phyloP scores from a whole-genome alignment of 202 grass and related monocot species.

The Carex arenaria region DNA sequence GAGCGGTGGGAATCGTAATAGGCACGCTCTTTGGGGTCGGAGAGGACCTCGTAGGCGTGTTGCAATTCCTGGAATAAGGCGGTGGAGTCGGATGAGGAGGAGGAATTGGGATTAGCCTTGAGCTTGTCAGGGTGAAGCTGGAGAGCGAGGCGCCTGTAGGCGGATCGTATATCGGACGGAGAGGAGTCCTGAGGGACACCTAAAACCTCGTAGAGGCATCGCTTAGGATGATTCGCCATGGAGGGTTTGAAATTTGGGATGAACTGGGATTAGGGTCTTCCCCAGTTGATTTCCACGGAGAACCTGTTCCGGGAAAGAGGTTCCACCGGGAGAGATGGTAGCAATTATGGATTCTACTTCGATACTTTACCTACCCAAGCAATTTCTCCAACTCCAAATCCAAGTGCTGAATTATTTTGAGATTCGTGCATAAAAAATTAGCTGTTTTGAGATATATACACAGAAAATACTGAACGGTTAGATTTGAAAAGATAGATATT shows the following conservation, averaged over 20 bases:
- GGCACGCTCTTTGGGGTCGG: conserved; percentile 75
- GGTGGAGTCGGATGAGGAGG: conserved; percentile 47
- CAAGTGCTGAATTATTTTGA: too few relatives aligned
- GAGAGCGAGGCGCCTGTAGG: conserved; percentile 80
- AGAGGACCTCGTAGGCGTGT: conserved; percentile 87
- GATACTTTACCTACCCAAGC: too few relatives aligned
- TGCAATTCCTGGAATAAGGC: conserved; percentile 93
- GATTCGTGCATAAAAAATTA: too few relatives aligned
- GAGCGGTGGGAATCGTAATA: conserved; percentile 96
- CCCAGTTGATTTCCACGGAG: background rate
- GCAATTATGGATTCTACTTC: too few relatives aligned
- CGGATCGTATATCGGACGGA: conserved; percentile 59
- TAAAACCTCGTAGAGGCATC: conserved; percentile 88
- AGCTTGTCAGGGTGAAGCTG: conserved; percentile 96
- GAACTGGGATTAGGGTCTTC: background rate
- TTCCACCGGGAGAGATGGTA: background rate
- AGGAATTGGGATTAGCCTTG: conserved; percentile 17
- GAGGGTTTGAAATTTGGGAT: conserved; percentile 1
- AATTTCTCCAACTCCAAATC: too few relatives aligned
- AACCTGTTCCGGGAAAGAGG: background rate
- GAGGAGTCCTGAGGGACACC: conserved; percentile 59
- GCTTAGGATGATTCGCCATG: conserved; percentile 47
- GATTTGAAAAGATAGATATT: too few relatives aligned
- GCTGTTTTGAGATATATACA: too few relatives aligned
- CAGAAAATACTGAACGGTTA: too few relatives aligned